Conservation (phyloP, 768 basidiomycete genomes). For the Lactarius hatsudake region DNA sequence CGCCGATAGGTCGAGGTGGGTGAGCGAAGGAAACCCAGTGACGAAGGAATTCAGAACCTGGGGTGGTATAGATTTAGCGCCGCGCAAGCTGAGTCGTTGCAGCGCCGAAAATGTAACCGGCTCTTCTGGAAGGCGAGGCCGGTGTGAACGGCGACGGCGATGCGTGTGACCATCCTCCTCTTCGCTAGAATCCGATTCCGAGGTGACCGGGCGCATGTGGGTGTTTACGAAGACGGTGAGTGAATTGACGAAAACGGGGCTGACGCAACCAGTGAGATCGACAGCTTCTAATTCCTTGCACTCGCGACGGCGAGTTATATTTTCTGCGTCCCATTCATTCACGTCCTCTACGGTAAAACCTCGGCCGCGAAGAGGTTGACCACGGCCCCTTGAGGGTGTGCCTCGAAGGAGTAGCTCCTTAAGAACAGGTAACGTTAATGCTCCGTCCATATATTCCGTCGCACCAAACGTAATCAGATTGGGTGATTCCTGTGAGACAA, state of each 20-base stretch:
- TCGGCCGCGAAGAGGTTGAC: conserved; percentile 66
- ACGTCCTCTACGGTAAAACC: conserved; percentile 45
- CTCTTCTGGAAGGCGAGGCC: conserved; percentile 46
- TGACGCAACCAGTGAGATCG: conserved; percentile 94
- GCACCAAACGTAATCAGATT: conserved; percentile 88
- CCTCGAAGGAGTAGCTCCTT: conserved; percentile 91
- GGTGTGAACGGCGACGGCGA: conserved; percentile 33
- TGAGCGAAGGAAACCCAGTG: conserved; percentile 78
- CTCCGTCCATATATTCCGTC: conserved; percentile 97
- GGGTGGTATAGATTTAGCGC: conserved; percentile 73
- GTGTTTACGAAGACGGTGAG: conserved; percentile 78
- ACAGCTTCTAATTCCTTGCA: conserved; percentile 75
- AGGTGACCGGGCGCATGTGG: conserved; percentile 49
- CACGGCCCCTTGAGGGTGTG: conserved; percentile 61
- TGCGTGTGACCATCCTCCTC: conserved; percentile 33
- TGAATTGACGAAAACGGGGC: conserved; percentile 82
- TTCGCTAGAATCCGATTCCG: conserved; percentile 46
- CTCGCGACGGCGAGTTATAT: conserved; percentile 57
- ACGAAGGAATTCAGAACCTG: conserved; percentile 70
- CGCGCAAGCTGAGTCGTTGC: conserved; percentile 75
- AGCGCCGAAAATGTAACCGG: conserved; percentile 64
- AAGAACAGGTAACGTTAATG: conserved; percentile 79
- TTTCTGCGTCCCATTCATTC: conserved; percentile 69
- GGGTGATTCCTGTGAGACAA: conserved; percentile 73
- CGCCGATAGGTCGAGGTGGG: conserved; percentile 52